phyloP scores from a whole-genome alignment of 495 filamentous ascomycete genomes.

The Penicillium cinerascens region DNA sequence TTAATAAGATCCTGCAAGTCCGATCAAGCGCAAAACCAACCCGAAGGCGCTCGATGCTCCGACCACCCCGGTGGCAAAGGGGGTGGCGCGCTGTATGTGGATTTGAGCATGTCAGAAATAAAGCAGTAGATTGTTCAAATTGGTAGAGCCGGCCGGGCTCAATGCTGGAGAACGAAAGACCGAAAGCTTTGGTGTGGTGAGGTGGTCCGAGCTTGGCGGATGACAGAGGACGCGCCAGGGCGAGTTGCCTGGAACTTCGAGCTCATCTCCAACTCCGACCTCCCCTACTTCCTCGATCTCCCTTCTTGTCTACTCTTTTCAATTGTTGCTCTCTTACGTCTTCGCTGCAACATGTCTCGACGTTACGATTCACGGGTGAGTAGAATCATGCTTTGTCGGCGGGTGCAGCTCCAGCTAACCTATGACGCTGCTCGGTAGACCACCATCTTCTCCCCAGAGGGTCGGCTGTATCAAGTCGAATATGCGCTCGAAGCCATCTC shows the following conservation, averaged over 20 bases:
- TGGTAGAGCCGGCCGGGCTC: neutral
- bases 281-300: constrained; percentile 3
- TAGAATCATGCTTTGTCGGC: constrained; percentile 13
- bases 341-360: constrained; percentile 72
- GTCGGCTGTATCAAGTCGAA: constrained; percentile 97
- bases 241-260: constrained; percentile 41
- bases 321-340: constrained; percentile 8
- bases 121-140: neutral
- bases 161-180: constrained; percentile 7
- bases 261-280: constrained; percentile 15
- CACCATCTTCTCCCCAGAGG: constrained; percentile 99
- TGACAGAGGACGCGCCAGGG: constrained; percentile 45
- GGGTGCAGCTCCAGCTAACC: constrained; percentile 42
- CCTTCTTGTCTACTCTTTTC: neutral
- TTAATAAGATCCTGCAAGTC: constrained; percentile 14
- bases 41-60: constrained; percentile 86
- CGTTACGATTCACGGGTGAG: constrained; percentile 96
- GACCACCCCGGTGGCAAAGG: constrained; percentile 82
- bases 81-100: constrained; percentile 42
- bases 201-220: constrained; percentile 49
- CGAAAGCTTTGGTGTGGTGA: constrained; percentile 31
- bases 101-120: constrained; percentile 35
- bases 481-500: constrained; percentile 99
- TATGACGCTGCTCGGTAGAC: constrained; percentile 62
- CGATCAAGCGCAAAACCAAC: constrained; percentile 32